These are phyloP conservation scores for Beauveria pseudobassiana DNA, from an alignment of 2,329 filamentous ascomycete genomes.

Conservation along the genomic window DNA sequence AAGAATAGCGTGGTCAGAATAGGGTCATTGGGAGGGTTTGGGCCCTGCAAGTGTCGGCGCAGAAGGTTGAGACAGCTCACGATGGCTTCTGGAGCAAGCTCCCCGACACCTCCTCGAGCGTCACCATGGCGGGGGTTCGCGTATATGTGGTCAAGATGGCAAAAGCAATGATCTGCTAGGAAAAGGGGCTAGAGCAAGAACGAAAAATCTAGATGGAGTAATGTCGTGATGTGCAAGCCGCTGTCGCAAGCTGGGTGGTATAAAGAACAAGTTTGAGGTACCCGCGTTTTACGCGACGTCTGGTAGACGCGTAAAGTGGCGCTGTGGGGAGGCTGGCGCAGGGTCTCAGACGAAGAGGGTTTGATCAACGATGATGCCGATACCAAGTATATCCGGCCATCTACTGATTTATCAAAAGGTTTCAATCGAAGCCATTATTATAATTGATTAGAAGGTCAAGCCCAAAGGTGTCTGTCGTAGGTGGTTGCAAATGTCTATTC, in stretches of 20 bases:
- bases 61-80: constrained; percentile 26
- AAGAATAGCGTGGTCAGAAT: background rate
- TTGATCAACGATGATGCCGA: too few species aligned
- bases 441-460: too few species aligned
- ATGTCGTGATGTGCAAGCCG: background rate
- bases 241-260: background rate
- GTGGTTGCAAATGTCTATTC: too few species aligned
- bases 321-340: background rate
- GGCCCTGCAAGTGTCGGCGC: background rate
- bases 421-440: too few species aligned
- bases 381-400: too few species aligned
- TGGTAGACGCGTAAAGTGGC: constrained; percentile 10
- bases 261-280: background rate
- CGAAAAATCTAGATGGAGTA: background rate
- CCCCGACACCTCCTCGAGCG: constrained; percentile 34
- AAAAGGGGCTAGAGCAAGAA: too few species aligned
- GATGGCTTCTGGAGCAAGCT: constrained; percentile 41
- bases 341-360: background rate
- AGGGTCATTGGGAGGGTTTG: background rate
- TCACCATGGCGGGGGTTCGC: constrained; percentile 29
- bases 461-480: too few species aligned
- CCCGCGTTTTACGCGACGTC: constrained; percentile 11
- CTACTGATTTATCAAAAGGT: too few species aligned
- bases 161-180: background rate
- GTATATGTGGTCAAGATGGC: constrained; percentile 2